phyloP scores from a whole-genome alignment of 257 asterid species.

The Solanum pennellii region DNA sequence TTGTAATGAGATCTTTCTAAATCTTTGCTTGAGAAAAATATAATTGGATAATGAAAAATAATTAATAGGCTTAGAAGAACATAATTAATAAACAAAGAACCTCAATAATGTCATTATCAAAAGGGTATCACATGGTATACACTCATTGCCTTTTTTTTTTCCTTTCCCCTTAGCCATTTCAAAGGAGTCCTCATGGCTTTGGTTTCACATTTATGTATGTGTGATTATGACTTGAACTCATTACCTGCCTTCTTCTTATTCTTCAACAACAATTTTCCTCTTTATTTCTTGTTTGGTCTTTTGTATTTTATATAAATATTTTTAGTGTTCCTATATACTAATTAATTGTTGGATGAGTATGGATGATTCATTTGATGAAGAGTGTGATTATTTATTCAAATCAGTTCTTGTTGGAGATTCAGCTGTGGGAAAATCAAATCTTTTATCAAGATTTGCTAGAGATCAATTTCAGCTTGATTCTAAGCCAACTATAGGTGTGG shows the following conservation, averaged over 20 bases:
- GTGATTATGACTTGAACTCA: slow-evolving; percentile 8
- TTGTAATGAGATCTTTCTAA: background rate
- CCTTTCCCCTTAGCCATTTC: background rate
- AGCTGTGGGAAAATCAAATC: slow-evolving; percentile 72
- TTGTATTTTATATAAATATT: background rate
- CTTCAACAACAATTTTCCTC: background rate
- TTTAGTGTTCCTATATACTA: background rate
- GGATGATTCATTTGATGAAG: slow-evolving; percentile 63
- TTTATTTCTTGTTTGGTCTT: background rate
- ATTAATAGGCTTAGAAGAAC: slow-evolving; percentile 8
- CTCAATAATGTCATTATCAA: slow-evolving; percentile 33
- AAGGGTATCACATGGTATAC: slow-evolving; percentile 42
- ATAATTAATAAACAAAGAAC: slow-evolving; percentile 14
- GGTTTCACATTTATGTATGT: slow-evolving; percentile 12
- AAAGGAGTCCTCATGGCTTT: slow-evolving; percentile 17
- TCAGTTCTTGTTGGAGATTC: slow-evolving; percentile 81
- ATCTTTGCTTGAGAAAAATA: slow-evolving; percentile 4
- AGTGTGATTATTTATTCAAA: slow-evolving; percentile 82
- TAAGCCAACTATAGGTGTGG: slow-evolving; percentile 85
- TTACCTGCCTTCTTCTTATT: background rate
- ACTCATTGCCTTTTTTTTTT: slow-evolving; percentile 1
- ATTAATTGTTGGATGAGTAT: slow-evolving; percentile 1
- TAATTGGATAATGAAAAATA: background rate
- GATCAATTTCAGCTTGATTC: slow-evolving; percentile 66
- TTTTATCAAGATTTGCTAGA: slow-evolving; percentile 57